Conservation (phyloP, 148 eudicot species). For the Vaccinium corymbosum region DNA sequence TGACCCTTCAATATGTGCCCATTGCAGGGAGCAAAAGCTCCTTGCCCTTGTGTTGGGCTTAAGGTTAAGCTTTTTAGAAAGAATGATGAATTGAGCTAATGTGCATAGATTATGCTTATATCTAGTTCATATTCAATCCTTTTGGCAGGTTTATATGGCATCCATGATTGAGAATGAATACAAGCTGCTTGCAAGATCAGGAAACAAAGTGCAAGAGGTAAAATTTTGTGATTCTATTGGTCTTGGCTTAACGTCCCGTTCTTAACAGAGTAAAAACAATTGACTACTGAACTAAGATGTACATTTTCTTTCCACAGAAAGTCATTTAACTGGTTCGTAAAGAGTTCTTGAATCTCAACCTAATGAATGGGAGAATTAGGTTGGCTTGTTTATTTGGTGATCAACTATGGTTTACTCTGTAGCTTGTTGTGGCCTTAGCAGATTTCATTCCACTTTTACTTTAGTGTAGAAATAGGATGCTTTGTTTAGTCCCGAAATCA, state of each 20-base stretch:
- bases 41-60: neutral
- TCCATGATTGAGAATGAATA: conserved; percentile 76
- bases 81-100: neutral
- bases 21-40: neutral
- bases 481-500: neutral
- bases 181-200: conserved; percentile 92
- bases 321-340: neutral
- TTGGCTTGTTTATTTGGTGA: neutral
- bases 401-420: neutral
- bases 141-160: conserved; percentile 87
- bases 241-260: neutral
- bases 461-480: neutral
- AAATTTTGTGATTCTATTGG: neutral
- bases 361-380: neutral
- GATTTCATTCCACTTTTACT: conserved; percentile 1
- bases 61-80: neutral
- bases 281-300: neutral
- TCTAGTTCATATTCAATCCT: conserved; percentile 1
- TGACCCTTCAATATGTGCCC: neutral
- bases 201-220: conserved; percentile 95
- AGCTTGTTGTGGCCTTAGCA: neutral
- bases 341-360: conserved; percentile 4
- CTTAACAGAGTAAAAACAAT: neutral
- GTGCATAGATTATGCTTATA: neutral
- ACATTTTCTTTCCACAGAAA: neutral